Base-by-base conservation (phyloP, 2,329 filamentous ascomycete species). In the Meredithiella fracta region DNA sequence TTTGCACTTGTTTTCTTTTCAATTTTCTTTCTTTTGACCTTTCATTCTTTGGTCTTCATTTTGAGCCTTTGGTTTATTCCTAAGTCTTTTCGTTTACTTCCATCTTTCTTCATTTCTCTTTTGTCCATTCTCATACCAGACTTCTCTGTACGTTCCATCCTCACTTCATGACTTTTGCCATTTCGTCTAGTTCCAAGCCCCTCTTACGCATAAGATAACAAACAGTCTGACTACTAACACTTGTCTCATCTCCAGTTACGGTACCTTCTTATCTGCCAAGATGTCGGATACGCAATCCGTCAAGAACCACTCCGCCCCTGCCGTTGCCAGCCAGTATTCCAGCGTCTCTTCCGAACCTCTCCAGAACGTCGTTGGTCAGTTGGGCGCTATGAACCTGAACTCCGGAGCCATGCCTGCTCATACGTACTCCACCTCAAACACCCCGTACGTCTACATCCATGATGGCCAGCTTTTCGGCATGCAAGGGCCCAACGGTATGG, bases 401-500 rank as follows among this genome's bases (percentile, higher is more conserved):
- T 63, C 67, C 23, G 42, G 25, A 17, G 47, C 40, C 52, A 31
- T 54, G 20, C 40, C 55, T 11, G 54, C 55, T 40, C 56, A 58
- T 9, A 53, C 53, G 22, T 55, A 51, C 3, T 40, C 50, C 11
- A 38, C 56, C 11, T 44, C 54, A 11, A 53, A 51, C 25, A 55
- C 60, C 9, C 58, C 61, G 6, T 66, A 62, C 51, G 58, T 63
- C 51, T 61, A 58, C 47, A 44, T 63, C 60, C 50, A 69, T 8
- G 70, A 72, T 59, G 67, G 68, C 23, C 67, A 69, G 29, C 65
- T 69, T 50, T 63, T 70, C 49, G 62, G 72, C 38, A 64, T 68
- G 17, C 56, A 58, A 47, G 31, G 29, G 42, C 47, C 56, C n/a
- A 49, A 42, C 26, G 53, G 52, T 38, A 58, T 55, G 42, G 29